Evolutionary conservation across 2,329 filamentous ascomycete genomes (phyloP), one percentile per base, ranked within the genome.

Genomic region (Cladosporium colombiae): DNA sequence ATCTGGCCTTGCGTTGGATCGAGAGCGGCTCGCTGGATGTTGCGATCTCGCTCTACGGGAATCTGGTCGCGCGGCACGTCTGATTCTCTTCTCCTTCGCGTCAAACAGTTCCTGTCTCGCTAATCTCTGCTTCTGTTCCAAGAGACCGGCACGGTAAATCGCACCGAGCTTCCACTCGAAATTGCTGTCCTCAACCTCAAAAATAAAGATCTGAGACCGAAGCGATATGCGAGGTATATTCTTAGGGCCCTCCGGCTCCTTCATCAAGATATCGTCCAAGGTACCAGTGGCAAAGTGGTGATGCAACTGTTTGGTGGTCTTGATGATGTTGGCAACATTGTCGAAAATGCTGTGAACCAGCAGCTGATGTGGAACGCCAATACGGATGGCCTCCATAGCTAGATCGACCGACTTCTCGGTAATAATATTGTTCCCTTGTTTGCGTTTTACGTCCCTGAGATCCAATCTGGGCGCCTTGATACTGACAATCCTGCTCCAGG

Each of bases 121-220:
- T 64, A 96, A 81, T 23, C 95, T 87, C 77, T 98, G 95, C 75
- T 90, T 89, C 78, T 98, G 94, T 77, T 99, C 95, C 64, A 93
- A 82, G 23, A 94, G 84, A 0, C 96, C 95, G 55, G 92, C 88
- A 35, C 94, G 89, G 77, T 98, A 99, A 61, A 99, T 99, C 74
- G 93, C 89, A 18, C 93, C 92, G 11, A 99, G 82, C 76, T 97
- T 98, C 91, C 93, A 99, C 77, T 99, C 95, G 73, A 99, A 99
- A 0, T 92, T 90, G 59, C 95, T 94, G 76, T 99, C 95, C 78
- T 99, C 95, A 40, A 99, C 83, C 74, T 98, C 94, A 66, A 99
- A 94, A 2, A 97, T 80, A 27, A 99, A 83, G 5, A 91, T 91
- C 72, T 91, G 91, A 64, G 90, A 90, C 61, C 93, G 88, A 11